Evolutionary conservation across 805 yeast species (phyloP).

Genomic region (Lipomyces anomalus): DNA sequence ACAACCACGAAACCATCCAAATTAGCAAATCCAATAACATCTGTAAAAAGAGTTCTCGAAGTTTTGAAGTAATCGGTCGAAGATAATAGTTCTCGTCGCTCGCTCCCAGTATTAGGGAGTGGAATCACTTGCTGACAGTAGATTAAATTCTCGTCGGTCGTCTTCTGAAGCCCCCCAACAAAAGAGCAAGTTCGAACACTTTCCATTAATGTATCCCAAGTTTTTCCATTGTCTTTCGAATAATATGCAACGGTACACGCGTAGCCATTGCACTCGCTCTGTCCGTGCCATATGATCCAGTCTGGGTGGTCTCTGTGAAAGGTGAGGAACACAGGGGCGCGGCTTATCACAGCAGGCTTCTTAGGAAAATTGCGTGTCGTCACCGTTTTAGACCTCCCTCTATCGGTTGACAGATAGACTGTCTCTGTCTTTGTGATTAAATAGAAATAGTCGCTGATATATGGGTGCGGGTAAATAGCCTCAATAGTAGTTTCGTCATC

Average conservation of each 20-base stretch:
- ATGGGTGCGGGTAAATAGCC: constrained; percentile 58
- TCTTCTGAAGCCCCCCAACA: constrained; percentile 49
- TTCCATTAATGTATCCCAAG: constrained; percentile 51
- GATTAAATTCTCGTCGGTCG: constrained; percentile 48
- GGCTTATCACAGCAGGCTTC: constrained; percentile 49
- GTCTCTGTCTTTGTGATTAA: constrained; percentile 45
- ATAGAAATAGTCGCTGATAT: constrained; percentile 51
- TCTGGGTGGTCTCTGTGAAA: constrained; percentile 56
- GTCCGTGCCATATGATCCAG: constrained; percentile 66
- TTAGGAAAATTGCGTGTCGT: constrained; percentile 36
- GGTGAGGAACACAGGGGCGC: constrained; percentile 43
- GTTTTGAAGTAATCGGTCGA: constrained; percentile 42
- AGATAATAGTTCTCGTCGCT: too few species aligned
- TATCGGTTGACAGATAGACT: constrained; percentile 58
- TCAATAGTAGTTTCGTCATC: constrained; percentile 46
- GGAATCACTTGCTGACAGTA: constrained; percentile 54
- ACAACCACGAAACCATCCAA: constrained; percentile 68
- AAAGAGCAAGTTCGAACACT: constrained; percentile 60
- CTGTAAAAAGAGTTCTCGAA: constrained; percentile 41
- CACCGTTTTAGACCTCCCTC: constrained; percentile 48
- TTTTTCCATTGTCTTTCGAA: constrained; percentile 62
- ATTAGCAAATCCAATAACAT: constrained; percentile 67
- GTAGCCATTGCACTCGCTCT: constrained; percentile 46
- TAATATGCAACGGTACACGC: constrained; percentile 55
- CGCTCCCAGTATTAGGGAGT: too few species aligned